Conservation (phyloP, 169 alveolate species). For the Plasmodium inui region DNA sequence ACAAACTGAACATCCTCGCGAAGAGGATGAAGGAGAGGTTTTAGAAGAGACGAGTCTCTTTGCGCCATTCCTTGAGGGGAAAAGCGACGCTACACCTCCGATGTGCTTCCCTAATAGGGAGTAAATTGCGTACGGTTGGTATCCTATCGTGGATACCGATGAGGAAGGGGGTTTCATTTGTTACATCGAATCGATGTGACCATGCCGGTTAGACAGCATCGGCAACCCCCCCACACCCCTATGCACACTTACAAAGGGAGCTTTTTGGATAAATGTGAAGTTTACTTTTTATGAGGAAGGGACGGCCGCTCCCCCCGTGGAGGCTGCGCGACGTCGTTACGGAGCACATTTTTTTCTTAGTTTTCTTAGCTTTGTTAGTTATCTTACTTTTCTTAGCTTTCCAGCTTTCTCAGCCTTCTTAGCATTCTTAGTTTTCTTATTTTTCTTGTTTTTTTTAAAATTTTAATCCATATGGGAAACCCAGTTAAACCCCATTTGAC, state of each 20-base stretch:
- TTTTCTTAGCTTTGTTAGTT: neutral
- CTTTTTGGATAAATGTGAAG: neutral
- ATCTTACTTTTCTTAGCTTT: neutral
- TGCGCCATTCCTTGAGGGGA: neutral
- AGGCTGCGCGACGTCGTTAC: neutral
- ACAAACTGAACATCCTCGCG: constrained; percentile 93
- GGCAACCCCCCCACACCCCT: neutral
- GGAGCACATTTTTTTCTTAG: neutral
- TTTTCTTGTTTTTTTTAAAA: neutral
- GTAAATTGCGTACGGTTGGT: neutral
- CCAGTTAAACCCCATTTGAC: neutral
- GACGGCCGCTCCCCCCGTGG: neutral
- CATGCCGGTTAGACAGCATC: neutral
- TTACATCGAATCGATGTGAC: neutral
- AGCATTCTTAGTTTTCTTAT: neutral
- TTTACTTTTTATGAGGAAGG: neutral
- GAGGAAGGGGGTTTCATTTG: neutral
- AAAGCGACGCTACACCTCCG: neutral
- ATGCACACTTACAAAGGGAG: neutral
- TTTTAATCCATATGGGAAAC: neutral
- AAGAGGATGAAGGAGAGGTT: constrained; percentile 94
- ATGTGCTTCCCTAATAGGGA: neutral
- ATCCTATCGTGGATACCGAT: neutral
- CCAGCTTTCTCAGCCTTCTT: neutral
- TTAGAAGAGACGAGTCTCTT: constrained; percentile 37